Evolutionary conservation across 306 rosid species (phyloP), one percentile per base, ranked within the genome.

Genomic region (Chamaecrista fasciculata): DNA sequence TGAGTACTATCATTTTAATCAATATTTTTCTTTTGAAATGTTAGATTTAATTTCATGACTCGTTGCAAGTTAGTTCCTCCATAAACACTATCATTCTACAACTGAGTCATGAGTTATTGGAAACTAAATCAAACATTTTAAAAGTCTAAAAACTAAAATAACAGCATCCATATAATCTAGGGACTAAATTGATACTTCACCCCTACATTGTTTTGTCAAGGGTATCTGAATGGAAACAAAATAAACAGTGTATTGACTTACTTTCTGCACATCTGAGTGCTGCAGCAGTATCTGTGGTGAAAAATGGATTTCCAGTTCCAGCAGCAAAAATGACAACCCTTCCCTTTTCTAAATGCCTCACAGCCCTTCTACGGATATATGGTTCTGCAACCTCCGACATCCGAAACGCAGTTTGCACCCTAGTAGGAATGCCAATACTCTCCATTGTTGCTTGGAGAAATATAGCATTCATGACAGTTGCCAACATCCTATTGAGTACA

Each of bases 371-470:
- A 48, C 99, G 97, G 52, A 94, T 94, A 56, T 94, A 94, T 59
- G 98, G 98, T 69, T 94, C 98, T 51, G 98, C 98, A 62, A 90
- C 96, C 87, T 94, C 99, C 1, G 99, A 85, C 96, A 94, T 94
- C 7, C 96, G 88, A 69, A 94, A 94, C 26, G 99, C 99, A 34
- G 99, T 94, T 92, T 94, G 99, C 52, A 91, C 99, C 75, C 99
- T 82, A 14, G 99, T 94, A 55, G 99, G 99, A 76, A 94, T 88
- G 72, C 97, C 96, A 12, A 94, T 88, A 62, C 99, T 94, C 80
- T 94, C 99, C 99, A 91, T 94, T n/a, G 99, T 94, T 55, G 99
- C 96, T 85, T 94, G 99, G 74, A 94, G 99, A 84, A 83, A 94
- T 80, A 94, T 94, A 48, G 97, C 93, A 79, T 94, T 94, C 99